These are phyloP conservation scores for Parathielavia appendiculata DNA, from an alignment of 495 filamentous ascomycete species.

Conservation along the genomic window DNA sequence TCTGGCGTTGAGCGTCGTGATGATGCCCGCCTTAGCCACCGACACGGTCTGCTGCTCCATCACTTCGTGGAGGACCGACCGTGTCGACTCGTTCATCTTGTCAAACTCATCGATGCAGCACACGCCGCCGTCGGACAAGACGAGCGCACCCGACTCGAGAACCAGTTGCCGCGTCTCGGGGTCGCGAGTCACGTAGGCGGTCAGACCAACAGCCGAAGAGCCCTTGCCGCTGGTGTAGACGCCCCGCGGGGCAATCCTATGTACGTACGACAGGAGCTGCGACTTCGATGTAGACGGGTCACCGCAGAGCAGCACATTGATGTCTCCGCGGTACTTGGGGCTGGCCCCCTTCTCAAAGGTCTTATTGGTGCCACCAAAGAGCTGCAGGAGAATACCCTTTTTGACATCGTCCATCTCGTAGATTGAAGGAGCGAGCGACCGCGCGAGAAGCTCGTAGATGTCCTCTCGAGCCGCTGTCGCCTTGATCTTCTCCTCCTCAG, in stretches of 20 bases:
- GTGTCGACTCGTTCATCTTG: constrained; percentile 96
- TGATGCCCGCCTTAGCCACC: constrained; percentile 97
- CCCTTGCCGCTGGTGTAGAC: constrained; percentile 98
- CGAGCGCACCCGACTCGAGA: constrained; percentile 91
- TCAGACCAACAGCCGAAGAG: constrained; percentile 96
- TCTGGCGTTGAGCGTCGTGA: constrained; percentile 93
- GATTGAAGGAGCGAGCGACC: constrained; percentile 88
- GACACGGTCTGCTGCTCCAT: constrained; percentile 99
- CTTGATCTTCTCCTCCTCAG: constrained; percentile 87
- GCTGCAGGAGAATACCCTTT: constrained; percentile 92
- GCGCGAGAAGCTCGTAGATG: constrained; percentile 87
- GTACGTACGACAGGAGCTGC: constrained; percentile 86
- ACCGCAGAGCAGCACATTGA: constrained; percentile 93
- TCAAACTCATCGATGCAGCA: constrained; percentile 99
- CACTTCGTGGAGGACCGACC: constrained; percentile 95
- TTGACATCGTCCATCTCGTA: constrained; percentile 99
- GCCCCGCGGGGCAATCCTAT: constrained; percentile 95
- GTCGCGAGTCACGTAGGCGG: constrained; percentile 93
- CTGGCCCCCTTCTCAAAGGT: constrained; percentile 93
- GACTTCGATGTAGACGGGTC: constrained; percentile 97
- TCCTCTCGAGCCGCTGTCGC: constrained; percentile 74
- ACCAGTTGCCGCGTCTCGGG: constrained; percentile 87
- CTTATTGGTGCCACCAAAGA: constrained; percentile 99
- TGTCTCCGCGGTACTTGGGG: constrained; percentile 92
- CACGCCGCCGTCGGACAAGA: constrained; percentile 91